These are phyloP conservation scores for Tolypocladium album DNA, from an alignment of 2,329 filamentous ascomycete species.

Conservation along the genomic window DNA sequence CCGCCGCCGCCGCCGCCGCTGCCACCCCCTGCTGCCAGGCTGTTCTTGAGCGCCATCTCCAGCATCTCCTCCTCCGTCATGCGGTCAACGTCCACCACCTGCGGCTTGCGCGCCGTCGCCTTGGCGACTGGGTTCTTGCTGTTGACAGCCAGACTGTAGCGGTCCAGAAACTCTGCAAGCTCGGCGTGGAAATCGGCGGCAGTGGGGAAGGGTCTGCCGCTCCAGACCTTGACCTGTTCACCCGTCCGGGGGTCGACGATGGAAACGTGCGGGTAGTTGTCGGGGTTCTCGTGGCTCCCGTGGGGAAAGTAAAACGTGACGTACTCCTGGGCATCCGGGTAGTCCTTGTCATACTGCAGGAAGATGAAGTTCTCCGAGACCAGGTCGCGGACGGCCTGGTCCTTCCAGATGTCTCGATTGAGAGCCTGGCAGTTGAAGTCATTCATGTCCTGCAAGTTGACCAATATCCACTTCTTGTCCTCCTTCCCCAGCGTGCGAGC, in stretches of 20 bases:
- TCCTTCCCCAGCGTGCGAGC: conserved; percentile 80
- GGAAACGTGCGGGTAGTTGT: conserved; percentile 90
- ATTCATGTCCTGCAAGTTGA: conserved; percentile 88
- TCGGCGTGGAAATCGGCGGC: conserved; percentile 79
- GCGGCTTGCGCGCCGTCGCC: conserved; percentile 47
- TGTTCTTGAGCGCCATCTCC: conserved; percentile 85
- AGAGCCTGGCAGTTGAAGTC: conserved; percentile 91
- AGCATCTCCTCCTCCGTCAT: conserved; percentile 98
- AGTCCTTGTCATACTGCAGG: conserved; percentile 84
- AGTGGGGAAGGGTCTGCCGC: conserved; percentile 66
- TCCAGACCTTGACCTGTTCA: conserved; percentile 96
- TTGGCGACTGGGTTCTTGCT: conserved; percentile 90
- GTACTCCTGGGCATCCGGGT: conserved; percentile 68
- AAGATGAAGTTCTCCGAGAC: conserved; percentile 92
- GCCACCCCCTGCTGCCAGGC: conserved; percentile 40
- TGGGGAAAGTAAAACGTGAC: conserved; percentile 78
- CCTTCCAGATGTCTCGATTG: conserved; percentile 95
- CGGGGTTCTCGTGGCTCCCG: conserved; percentile 63
- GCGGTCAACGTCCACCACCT: conserved; percentile 64
- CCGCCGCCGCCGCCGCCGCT: conserved; percentile 8
- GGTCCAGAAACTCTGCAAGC: conserved; percentile 90
- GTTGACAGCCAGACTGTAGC: conserved; percentile 79
- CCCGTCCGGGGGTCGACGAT: conserved; percentile 93
- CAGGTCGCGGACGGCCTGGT: conserved; percentile 64
- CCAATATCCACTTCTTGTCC: conserved; percentile 84